Evolutionary conservation across 345 rosid species (phyloP).

Genomic region (Odontarrhena argentea): DNA sequence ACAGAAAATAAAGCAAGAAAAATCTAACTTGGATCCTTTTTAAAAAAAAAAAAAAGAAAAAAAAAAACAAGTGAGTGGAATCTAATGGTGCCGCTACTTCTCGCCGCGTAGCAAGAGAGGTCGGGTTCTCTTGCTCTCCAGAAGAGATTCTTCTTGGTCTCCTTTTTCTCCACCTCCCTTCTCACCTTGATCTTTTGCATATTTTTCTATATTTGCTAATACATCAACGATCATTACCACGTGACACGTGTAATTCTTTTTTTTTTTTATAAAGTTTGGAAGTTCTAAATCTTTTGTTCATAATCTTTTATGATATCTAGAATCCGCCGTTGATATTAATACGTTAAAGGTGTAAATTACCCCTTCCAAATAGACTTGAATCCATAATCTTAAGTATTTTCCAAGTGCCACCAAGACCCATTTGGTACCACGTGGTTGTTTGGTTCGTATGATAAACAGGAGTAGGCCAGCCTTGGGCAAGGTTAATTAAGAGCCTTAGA

Average conservation of each 20-base stretch:
- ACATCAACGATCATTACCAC: background rate
- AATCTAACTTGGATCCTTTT: background rate
- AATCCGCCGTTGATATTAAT: no score
- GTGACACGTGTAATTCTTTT: background rate
- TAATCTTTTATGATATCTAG: no score
- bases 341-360: no score
- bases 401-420: no score
- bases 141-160: conserved; percentile 31
- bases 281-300: no score
- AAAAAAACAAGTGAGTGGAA: conserved; percentile 22
- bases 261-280: no score
- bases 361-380: no score
- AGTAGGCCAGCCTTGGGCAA: background rate
- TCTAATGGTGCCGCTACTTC: conserved; percentile 14
- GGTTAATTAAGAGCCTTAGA: background rate
- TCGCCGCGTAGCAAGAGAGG: conserved; percentile 39
- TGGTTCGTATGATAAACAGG: background rate
- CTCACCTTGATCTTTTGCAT: background rate
- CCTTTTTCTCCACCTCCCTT: background rate
- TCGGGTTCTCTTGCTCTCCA: conserved; percentile 24
- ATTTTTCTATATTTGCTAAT: conserved; percentile 1
- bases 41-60: background rate
- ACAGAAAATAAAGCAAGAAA: conserved; percentile 10
- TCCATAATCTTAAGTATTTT: no score
- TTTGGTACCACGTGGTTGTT: background rate